Evolutionary conservation across 352 stramenopile species (phyloP).

Genomic region (Pythium myriotylum): DNA sequence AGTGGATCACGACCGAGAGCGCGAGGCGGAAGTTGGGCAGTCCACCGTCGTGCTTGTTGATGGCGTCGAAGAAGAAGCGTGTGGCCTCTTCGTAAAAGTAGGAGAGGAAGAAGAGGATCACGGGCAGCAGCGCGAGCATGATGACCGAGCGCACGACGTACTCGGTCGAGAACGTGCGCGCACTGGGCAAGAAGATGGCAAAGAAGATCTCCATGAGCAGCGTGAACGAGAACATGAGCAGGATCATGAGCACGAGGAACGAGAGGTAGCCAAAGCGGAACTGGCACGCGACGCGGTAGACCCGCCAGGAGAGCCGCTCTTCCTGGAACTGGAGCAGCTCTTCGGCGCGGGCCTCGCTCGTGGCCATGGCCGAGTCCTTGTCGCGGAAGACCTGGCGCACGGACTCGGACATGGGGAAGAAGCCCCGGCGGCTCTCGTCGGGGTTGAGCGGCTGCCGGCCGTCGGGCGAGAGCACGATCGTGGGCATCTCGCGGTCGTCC

Average conservation of each 20-base stretch:
- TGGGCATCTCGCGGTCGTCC: conserved; percentile 8
- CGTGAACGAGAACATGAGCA: conserved; percentile 90
- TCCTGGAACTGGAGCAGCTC: conserved; percentile 74
- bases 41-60: conserved; percentile 81
- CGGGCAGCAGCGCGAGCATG: conserved; percentile 67
- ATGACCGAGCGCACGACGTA: conserved; percentile 75
- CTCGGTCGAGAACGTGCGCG: conserved; percentile 66
- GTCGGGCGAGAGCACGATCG: conserved; percentile 50
- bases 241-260: conserved; percentile 88
- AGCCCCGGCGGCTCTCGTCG: conserved; percentile 47
- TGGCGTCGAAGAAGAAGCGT: conserved; percentile 81
- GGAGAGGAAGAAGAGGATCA: conserved; percentile 81
- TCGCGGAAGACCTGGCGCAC: conserved; percentile 15
- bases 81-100: conserved; percentile 87
- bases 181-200: conserved; percentile 83
- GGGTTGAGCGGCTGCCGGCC: conserved; percentile 31
- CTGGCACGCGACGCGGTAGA: conserved; percentile 81
- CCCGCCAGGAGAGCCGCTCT: conserved; percentile 59
- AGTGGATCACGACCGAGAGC: conserved; percentile 84
- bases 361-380: conserved; percentile 53
- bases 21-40: conserved; percentile 85
- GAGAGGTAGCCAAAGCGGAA: conserved; percentile 89
- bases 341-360: conserved; percentile 49
- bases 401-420: conserved; percentile 41
- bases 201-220: conserved; percentile 92